Evolutionary conservation across 2,329 filamentous ascomycete species (phyloP), one percentile per base, ranked within the genome.

Genomic region (Madurella fahalii): DNA sequence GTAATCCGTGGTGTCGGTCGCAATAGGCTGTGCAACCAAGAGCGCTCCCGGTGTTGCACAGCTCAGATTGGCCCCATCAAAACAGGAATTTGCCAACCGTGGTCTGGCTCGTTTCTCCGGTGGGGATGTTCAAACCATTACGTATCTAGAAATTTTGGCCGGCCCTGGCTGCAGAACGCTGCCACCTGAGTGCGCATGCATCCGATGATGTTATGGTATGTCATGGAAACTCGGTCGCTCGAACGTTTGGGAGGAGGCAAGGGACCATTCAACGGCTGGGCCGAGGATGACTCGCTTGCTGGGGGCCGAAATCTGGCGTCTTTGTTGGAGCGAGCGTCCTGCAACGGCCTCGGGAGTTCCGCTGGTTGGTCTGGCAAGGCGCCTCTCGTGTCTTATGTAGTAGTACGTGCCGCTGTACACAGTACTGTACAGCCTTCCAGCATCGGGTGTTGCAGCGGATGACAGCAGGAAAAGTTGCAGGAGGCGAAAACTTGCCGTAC

Each of bases 171-270:
- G 50, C 43, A 42, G 42, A 41, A 37, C 34, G 50, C 44, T 58
- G 56, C 49, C 53, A 43, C 51, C 46, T 34, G 45, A 46, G 52
- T 46, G 43, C 42, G 40, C 7, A 45, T 60, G 52, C 58, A 57
- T n/a, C 53, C 53, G 57, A 61, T 62, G 58, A 61, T 61, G 61
- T 64, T 61, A 61, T 61, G 57, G 42, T 53, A 52, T 65, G 64
- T 63, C 62, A 64, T 61, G 57, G 52, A 62, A 65, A 62, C 47
- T 64, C 58, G 62, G 47, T 30, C 31, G 34, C 9, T 15, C 34
- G 9, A 12, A 16, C 25, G 20, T 20, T 58, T 12, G 50, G 48
- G 39, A 42, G 41, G 56, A 57, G 55, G 57, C 57, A 60, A 58
- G 42, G 49, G 50, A 45, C 41, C 12, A n/a, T 55, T 34, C 44